Percentiles rank a stretch among this genome's conserved stretches.
These are phyloP conservation scores for Globisporangium sylvaticum DNA, from an alignment of 352 stramenopile genomes.

Conservation along the genomic window DNA sequence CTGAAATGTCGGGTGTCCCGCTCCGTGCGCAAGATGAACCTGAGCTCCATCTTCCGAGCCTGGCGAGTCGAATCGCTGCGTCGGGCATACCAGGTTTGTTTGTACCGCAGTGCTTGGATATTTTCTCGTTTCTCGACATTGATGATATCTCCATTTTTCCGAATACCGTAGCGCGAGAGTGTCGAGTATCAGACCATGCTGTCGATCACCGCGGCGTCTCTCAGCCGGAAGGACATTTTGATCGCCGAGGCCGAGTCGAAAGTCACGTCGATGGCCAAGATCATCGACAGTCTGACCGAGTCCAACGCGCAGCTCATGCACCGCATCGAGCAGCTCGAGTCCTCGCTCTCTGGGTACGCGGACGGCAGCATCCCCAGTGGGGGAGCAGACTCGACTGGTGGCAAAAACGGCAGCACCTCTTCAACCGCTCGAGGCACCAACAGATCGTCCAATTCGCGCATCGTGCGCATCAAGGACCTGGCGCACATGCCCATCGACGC, in stretches of 20 bases:
- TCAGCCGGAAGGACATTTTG: constrained; percentile 73
- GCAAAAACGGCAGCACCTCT: not conserved
- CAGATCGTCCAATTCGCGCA: constrained; percentile 13
- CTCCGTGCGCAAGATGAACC: constrained; percentile 40
- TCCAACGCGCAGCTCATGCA: constrained; percentile 65
- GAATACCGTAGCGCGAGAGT: constrained; percentile 40
- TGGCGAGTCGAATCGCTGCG: constrained; percentile 72
- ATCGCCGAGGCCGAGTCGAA: constrained; percentile 63
- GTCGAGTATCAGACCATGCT: constrained; percentile 81
- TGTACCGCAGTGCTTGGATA: not conserved
- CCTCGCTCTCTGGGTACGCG: constrained; percentile 21
- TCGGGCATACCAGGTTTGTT: constrained; percentile 48
- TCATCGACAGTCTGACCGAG: constrained; percentile 76
- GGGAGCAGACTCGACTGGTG: not conserved
- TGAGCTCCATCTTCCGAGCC: constrained; percentile 60
- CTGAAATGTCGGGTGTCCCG: constrained; percentile 67
- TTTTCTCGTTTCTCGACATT: not conserved
- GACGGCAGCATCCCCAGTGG: constrained; percentile 8
- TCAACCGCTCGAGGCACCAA: constrained; percentile 1
- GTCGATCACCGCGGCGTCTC: constrained; percentile 64
- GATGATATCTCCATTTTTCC: not conserved
- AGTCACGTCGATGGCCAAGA: constrained; percentile 64
- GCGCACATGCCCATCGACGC: constrained; percentile 70
- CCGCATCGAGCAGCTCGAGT: constrained; percentile 64
- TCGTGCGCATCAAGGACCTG: constrained; percentile 56